A percentile compares a stretch with the other conserved stretches of the same genome.
phyloP scores from a whole-genome alignment of 768 basidiomycete species.

The Kwoniella europaea region DNA sequence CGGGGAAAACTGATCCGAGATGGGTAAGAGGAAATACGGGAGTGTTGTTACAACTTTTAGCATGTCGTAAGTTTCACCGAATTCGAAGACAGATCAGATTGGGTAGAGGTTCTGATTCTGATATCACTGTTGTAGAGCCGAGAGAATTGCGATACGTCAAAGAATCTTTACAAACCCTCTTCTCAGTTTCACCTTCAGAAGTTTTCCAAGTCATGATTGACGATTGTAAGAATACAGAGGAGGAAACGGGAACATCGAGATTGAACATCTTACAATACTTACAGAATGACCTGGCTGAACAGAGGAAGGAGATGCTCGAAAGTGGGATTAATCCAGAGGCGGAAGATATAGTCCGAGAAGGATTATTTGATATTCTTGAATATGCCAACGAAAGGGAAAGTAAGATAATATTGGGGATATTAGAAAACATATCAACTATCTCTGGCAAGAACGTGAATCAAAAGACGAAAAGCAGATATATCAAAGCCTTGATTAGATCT shows the following conservation, averaged over 20 bases:
- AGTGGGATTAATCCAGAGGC: constrained; percentile 24
- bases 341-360: constrained; percentile 39
- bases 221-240: constrained; percentile 40
- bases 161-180: constrained; percentile 34
- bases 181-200: constrained; percentile 31
- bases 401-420: constrained; percentile 27
- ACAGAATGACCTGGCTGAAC: constrained; percentile 15
- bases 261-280: constrained; percentile 47
- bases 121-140: constrained; percentile 26
- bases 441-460: constrained; percentile 29
- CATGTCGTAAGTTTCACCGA: constrained; percentile 40
- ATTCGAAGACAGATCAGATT: not conserved
- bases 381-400: constrained; percentile 19
- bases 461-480: constrained; percentile 19
- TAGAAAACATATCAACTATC: constrained; percentile 32
- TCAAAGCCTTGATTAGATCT: constrained; percentile 24
- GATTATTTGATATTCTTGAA: constrained; percentile 30
- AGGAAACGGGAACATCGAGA: constrained; percentile 46
- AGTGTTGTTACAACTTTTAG: constrained; percentile 48
- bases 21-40: constrained; percentile 54
- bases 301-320: constrained; percentile 20
- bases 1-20: constrained; percentile 45
- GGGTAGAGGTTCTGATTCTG: not conserved
- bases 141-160: constrained; percentile 43
- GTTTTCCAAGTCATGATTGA: constrained; percentile 48